Base-by-base conservation (phyloP, 768 basidiomycete species). In the Termitomyces sp. region DNA sequence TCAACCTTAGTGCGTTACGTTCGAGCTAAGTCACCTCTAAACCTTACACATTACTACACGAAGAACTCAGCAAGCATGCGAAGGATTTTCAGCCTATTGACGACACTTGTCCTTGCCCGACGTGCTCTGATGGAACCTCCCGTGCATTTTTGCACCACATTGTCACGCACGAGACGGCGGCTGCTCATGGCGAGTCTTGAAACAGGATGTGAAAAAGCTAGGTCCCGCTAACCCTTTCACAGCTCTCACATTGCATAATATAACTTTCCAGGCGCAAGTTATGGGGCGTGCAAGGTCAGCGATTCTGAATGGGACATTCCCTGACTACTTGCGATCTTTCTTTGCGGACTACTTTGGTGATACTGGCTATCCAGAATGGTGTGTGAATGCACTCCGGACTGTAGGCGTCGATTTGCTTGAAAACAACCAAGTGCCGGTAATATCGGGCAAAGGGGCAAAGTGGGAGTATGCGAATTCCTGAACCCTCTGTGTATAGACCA, bases 201-300 rank as follows among this genome's bases (percentile, higher is more conserved):
- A 46, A 54, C 44, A 55, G 44, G 46, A 52, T 56, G 60, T 37
- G 52, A 65, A 54, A 40, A 54, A 40, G 60, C 52, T 55, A 9
- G 60, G 56, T 58, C 59, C 48, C 55, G 50, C 56, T 57, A 17
- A 52, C 34, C 34, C 44, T 52, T 43, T 43, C 43, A 48, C 65
- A 94, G 91, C 89, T 25, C 70, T 93, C 54, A 92, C 91, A 3
- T 77, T 87, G 57, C 91, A 93, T 64, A 94, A 94, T 67, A 76
- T 93, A 58, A 82, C 84, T 41, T 94, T 93, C 73, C 89, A 94
- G 74, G 92, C 91, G 17, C 85, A 83, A 60, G 74, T 95, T 10
- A 92, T 95, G 90, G 89, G 89, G n/a, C 77, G 81, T 28, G 90
- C 88, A 41, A 78, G 93, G 53, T 81, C 89, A 62, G 89, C 93